Evolutionary conservation across 495 filamentous ascomycete genomes (phyloP), one percentile per base, ranked within the genome.

Genomic region (Mytilinidion resinicola): DNA sequence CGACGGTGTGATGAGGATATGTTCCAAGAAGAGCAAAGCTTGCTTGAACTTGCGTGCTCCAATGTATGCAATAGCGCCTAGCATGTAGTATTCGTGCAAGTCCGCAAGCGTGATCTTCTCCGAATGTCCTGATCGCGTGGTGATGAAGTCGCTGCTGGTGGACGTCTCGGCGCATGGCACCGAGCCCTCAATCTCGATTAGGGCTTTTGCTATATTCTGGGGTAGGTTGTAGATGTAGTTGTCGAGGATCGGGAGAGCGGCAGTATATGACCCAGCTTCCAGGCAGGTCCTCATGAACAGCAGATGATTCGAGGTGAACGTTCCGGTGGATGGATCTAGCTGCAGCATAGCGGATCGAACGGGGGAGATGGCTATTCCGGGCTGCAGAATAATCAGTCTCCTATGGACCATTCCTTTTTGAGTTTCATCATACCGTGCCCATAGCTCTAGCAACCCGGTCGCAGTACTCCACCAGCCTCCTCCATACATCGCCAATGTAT

Each of bases 31-130:
- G 44, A 84, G 78, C 30, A 80, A 74, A 0, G 92, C 91, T 56
- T 82, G 81, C 33, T 77, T 72, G 88, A 87, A 97, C 52, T 86
- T 71, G 61, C 84, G 81, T 14, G 82, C 65, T 5, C 81, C 80
- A 70, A 91, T 85, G 70, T 90, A 95, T 53, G 90, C 77, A 80
- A 90, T 82, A 20, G 84, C 91, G 48, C 86, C 82, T 49, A 87
- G 77, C 4, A 93, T 70, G 62, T 90, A 90, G 72, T 95, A 96
- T 61, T 86, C 82, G 20, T 95, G 70, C 44, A 91, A 77, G 42
- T 84, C 76, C 47, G 75, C 71, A 56, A 79, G 72, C 15, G 73
- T 79, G 17, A 95, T 51, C 34, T 76, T 76, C 0, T 70, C 63
- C 9, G 84, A 83, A 47, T 92, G 73, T 3, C 82, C 83, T 1